A percentile compares a stretch with the other conserved stretches of the same genome.
Conservation (phyloP, 176 grass and related monocot species). For the Hordeum vulgare region DNA sequence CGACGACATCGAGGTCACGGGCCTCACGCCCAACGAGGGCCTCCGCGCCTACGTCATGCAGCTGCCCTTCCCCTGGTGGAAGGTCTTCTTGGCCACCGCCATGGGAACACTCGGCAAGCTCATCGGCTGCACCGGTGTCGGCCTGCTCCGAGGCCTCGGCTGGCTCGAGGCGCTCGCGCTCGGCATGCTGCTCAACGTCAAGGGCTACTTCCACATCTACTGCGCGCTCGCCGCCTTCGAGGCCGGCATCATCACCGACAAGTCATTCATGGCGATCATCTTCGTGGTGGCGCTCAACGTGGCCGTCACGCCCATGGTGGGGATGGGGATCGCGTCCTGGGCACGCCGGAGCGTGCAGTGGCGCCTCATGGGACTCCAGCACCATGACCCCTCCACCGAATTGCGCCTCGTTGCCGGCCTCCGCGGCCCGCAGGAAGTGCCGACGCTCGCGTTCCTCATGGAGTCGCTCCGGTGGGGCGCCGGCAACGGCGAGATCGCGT, state of each 20-base stretch:
- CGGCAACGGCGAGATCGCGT: constrained; percentile 31
- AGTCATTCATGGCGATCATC: constrained; percentile 45
- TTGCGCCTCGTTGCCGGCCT: constrained; percentile 52
- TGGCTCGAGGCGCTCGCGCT: constrained; percentile 54
- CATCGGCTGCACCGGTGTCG: constrained; percentile 25
- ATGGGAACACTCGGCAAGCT: constrained; percentile 59
- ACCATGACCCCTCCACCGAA: constrained; percentile 40
- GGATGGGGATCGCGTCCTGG: constrained; percentile 42
- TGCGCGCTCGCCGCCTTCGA: constrained; percentile 45
- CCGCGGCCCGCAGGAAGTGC: constrained; percentile 53
- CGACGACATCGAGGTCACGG: constrained; percentile 26
- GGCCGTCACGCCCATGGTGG: constrained; percentile 46
- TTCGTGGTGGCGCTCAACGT: constrained; percentile 52
- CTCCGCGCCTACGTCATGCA: constrained; percentile 33
- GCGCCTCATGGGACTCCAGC: constrained; percentile 62
- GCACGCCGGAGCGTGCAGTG: constrained; percentile 48
- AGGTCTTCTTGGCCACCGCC: constrained; percentile 36
- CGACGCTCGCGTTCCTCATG: constrained; percentile 38
- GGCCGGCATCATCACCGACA: constrained; percentile 47
- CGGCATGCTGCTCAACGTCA: constrained; percentile 74
- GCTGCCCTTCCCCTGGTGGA: constrained; percentile 41
- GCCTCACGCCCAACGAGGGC: neutral
- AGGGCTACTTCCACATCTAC: constrained; percentile 80
- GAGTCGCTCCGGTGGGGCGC: constrained; percentile 48
- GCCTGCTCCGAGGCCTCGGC: constrained; percentile 26